Conservation (phyloP, 192 early-diverging fungal genomes). For the Coemansia sp. region DNA sequence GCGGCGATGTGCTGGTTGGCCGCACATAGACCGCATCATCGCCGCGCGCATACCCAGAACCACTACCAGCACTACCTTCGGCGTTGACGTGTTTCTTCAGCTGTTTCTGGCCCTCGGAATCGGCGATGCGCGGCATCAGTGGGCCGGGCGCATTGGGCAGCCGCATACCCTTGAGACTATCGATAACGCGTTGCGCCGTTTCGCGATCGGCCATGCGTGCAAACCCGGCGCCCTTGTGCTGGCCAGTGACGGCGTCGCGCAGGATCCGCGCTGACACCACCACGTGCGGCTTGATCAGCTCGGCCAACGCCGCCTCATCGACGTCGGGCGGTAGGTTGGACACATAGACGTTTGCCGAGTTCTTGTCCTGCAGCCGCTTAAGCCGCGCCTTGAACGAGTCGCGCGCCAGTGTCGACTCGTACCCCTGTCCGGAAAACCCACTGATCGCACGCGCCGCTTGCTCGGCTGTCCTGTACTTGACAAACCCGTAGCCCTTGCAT, state of each 20-base stretch:
- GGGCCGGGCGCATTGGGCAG: slow-evolving; percentile 64
- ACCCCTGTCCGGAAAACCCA: slow-evolving; percentile 64
- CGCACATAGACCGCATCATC: slow-evolving; percentile 10
- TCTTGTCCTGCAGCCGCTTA: slow-evolving; percentile 70
- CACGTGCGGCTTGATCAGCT: slow-evolving; percentile 63
- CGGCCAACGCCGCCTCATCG: slow-evolving; percentile 65
- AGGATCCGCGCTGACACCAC: slow-evolving; percentile 77
- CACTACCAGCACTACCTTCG: slow-evolving; percentile 3
- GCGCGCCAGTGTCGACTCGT: slow-evolving; percentile 75
- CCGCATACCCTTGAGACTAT: slow-evolving; percentile 61
- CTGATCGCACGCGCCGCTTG: slow-evolving; percentile 69
- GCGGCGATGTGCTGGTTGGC: slow-evolving; percentile 26
- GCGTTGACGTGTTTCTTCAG: slow-evolving; percentile 65
- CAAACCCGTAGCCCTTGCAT: slow-evolving; percentile 90
- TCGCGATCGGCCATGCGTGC: slow-evolving; percentile 70
- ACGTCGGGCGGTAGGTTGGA: slow-evolving; percentile 78
- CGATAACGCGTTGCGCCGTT: slow-evolving; percentile 66
- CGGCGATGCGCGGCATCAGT: slow-evolving; percentile 77
- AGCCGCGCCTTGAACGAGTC: slow-evolving; percentile 73
- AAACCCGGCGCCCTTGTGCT: slow-evolving; percentile 80
- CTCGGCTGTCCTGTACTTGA: slow-evolving; percentile 73
- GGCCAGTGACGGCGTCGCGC: slow-evolving; percentile 62
- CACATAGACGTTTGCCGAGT: slow-evolving; percentile 80
- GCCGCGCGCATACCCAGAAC: no score
- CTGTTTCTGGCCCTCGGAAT: slow-evolving; percentile 75